These are phyloP conservation scores for Coemansia sp. DNA, from an alignment of 192 early-diverging fungal genomes.

Conservation along the genomic window DNA sequence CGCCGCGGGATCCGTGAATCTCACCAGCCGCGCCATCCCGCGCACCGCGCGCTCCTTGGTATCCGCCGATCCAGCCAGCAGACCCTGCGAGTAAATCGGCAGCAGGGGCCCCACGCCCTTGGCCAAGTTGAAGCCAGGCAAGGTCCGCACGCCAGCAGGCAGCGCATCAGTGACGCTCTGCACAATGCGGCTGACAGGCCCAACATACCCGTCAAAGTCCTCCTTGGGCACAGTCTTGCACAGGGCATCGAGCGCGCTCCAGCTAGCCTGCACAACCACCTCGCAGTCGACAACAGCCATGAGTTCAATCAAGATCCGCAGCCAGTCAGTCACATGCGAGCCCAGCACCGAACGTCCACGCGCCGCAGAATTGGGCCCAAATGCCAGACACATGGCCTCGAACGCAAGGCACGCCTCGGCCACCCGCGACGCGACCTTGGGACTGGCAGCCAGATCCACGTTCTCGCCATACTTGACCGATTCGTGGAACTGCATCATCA, in stretches of 20 bases:
- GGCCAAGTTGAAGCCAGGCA: slow-evolving; percentile 89
- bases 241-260: slow-evolving; percentile 81
- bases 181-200: slow-evolving; percentile 69
- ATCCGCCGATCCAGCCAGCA: slow-evolving; percentile 86
- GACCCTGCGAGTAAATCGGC: slow-evolving; percentile 91
- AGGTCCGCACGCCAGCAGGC: slow-evolving; percentile 21
- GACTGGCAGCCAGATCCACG: slow-evolving; percentile 14
- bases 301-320: slow-evolving; percentile 74
- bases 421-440: slow-evolving; percentile 32
- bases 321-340: slow-evolving; percentile 79
- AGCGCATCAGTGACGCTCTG: slow-evolving; percentile 58
- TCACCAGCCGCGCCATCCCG: slow-evolving; percentile 80
- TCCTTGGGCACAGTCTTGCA: slow-evolving; percentile 87
- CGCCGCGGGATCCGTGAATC: slow-evolving; percentile 61
- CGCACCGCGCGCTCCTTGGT: slow-evolving; percentile 85
- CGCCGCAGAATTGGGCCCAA: slow-evolving; percentile 38
- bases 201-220: slow-evolving; percentile 81
- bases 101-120: slow-evolving; percentile 92
- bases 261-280: slow-evolving; percentile 71
- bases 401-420: slow-evolving; percentile 51
- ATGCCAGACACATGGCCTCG: slow-evolving; percentile 42
- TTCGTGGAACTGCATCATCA: slow-evolving; percentile 83
- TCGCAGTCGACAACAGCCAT: slow-evolving; percentile 60
- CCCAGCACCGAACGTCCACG: slow-evolving; percentile 55
- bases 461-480: slow-evolving; percentile 62